Conservation (phyloP, 2,329 filamentous ascomycete genomes). For the Bisporella sp. region DNA sequence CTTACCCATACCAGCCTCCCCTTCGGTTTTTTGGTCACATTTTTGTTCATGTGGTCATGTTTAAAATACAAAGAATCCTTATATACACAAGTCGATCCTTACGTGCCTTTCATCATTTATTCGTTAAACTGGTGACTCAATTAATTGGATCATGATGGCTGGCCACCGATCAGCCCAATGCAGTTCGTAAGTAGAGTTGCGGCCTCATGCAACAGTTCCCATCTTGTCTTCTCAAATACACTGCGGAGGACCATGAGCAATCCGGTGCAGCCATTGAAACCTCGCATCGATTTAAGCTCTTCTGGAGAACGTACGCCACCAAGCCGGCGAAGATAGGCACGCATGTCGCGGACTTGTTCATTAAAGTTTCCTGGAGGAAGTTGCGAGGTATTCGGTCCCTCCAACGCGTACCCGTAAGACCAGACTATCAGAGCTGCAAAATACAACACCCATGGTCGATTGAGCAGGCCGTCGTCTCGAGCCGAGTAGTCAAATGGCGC, state of each 20-base stretch:
- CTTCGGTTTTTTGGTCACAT: too few relatives aligned
- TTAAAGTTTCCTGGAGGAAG: constrained; percentile 39
- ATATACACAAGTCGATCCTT: too few relatives aligned
- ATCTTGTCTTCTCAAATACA: constrained; percentile 74
- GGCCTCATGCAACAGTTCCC: constrained; percentile 89
- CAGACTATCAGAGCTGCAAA: constrained; percentile 89
- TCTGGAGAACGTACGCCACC: constrained; percentile 68
- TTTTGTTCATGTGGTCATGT: too few relatives aligned
- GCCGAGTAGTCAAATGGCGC: constrained; percentile 60
- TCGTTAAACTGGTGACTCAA: too few relatives aligned
- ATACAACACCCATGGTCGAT: constrained; percentile 92
- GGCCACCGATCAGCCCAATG: constrained; percentile 42
- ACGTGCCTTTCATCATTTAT: too few relatives aligned
- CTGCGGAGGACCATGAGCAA: constrained; percentile 75
- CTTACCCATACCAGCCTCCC: too few relatives aligned
- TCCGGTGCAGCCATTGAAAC: constrained; percentile 77
- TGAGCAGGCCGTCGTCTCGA: constrained; percentile 81
- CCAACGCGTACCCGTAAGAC: constrained; percentile 88
- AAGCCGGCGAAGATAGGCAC: constrained; percentile 65
- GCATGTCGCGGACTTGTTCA: constrained; percentile 73
- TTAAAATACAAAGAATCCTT: too few relatives aligned
- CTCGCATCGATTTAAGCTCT: constrained; percentile 64
- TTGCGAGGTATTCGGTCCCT: constrained; percentile 60
- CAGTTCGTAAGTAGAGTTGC: constrained; percentile 75
- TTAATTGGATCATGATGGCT: too few relatives aligned